Conservation (phyloP, 805 yeast species). For the Tetrapisispora taiwanensis region DNA sequence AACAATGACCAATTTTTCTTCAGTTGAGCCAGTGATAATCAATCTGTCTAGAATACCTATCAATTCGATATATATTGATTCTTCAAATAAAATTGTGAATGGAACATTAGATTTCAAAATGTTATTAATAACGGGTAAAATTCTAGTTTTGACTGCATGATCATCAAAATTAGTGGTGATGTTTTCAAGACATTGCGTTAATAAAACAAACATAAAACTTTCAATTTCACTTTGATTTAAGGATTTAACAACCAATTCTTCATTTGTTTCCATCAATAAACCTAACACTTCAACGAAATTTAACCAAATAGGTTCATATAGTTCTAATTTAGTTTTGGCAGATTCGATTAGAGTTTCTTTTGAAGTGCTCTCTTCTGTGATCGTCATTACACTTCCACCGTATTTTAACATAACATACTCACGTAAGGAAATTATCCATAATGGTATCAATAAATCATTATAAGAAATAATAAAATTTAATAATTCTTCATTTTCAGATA, state of each 20-base stretch:
- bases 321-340: constrained; percentile 15
- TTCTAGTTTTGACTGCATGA: constrained; percentile 22
- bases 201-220: constrained; percentile 66
- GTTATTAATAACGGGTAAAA: constrained; percentile 43
- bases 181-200: constrained; percentile 75
- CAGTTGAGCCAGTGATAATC: constrained; percentile 44
- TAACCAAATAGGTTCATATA: constrained; percentile 52
- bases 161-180: constrained; percentile 37
- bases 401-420: constrained; percentile 65
- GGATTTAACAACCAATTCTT: constrained; percentile 35
- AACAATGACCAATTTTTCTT: constrained; percentile 39
- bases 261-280: constrained; percentile 44
- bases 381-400: constrained; percentile 26
- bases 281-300: constrained; percentile 71
- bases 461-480: constrained; percentile 44
- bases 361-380: neutral
- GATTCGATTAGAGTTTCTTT: constrained; percentile 14
- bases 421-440: constrained; percentile 69
- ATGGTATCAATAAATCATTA: constrained; percentile 49
- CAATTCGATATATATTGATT: constrained; percentile 61
- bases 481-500: constrained; percentile 32
- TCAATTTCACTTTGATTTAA: constrained; percentile 44
- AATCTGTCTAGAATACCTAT: constrained; percentile 68
- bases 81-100: constrained; percentile 51
- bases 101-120: constrained; percentile 49